Percentiles rank a stretch among this genome's conserved stretches.
phyloP scores from a whole-genome alignment of 805 yeast species.

The Sungouiozyma intestinalis region DNA sequence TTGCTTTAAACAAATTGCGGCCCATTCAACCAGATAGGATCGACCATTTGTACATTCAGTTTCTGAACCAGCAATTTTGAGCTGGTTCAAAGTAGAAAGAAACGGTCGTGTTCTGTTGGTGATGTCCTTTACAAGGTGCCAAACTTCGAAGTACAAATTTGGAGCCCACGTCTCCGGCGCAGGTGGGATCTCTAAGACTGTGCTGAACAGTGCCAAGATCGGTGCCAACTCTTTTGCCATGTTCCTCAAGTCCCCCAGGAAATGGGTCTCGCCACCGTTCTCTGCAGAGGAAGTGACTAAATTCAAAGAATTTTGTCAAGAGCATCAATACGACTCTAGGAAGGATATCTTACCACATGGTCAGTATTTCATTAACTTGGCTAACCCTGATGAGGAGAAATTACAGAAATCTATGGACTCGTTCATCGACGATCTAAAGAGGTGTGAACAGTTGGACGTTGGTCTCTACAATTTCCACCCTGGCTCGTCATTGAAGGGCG shows the following conservation, averaged over 20 bases:
- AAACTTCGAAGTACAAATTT: slow-evolving; percentile 43
- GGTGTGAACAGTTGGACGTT: slow-evolving; percentile 79
- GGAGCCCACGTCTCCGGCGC: slow-evolving; percentile 86
- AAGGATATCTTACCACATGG: slow-evolving; percentile 91
- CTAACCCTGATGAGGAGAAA: slow-evolving; percentile 79
- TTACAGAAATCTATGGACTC: slow-evolving; percentile 65
- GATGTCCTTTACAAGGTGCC: slow-evolving; percentile 34
- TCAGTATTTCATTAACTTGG: slow-evolving; percentile 84
- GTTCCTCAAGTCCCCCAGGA: slow-evolving; percentile 80
- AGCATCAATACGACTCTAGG: slow-evolving; percentile 56
- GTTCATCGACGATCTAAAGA: slow-evolving; percentile 71
- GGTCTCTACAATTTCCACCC: slow-evolving; percentile 90
- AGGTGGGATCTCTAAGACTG: slow-evolving; percentile 70
- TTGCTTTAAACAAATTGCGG: slow-evolving; percentile 71
- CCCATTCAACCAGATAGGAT: slow-evolving; percentile 62
- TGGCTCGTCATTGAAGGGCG: slow-evolving; percentile 74
- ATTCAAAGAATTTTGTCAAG: slow-evolving; percentile 54
- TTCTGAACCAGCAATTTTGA: slow-evolving; percentile 38
- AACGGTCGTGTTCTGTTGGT: too few relatives aligned
- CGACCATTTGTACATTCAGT: slow-evolving; percentile 64
- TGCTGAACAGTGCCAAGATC: slow-evolving; percentile 43
- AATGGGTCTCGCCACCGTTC: slow-evolving; percentile 80
- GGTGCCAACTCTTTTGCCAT: slow-evolving; percentile 76
- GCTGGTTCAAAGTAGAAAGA: too few relatives aligned
- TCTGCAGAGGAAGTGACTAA: slow-evolving; percentile 54